Base-by-base conservation (phyloP, 2,329 filamentous ascomycete species). In the Aspergillus novoparasiticus region DNA sequence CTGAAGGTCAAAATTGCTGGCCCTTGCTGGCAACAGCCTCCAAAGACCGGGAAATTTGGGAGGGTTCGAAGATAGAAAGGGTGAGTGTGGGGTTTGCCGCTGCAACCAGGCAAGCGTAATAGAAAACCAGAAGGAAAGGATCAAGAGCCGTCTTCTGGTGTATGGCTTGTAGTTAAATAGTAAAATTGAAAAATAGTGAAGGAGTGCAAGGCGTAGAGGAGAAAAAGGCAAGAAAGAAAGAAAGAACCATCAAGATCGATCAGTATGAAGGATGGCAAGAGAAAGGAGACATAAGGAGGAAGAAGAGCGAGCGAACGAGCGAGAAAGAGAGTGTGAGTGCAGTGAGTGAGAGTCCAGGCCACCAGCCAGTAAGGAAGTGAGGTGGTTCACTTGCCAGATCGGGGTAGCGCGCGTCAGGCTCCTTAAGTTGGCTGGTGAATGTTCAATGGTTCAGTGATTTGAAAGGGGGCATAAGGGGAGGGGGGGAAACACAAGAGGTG, bases 81-180 rank as follows among this genome's bases (percentile, higher is more conserved):
- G 64, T 64, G 57, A 62, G 58, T 70, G 68, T 71, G 66, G 69
- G 60, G 62, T 67, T 69, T 66, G 65, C 67, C 65, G 71, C 74
- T 76, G 74, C 73, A 69, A 67, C 73, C 73, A 69, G 73, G 70
- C 72, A 74, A 66, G 66, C 65, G 71, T 68, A 63, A 61, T 51
- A 23, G 48, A 51, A 59, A 65, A 64, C 57, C 63, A 51, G 64
- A 62, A 26, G 41, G 28, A 46, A 51, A 51, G 48, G 48, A 51
- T 32, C 48, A 51, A 51, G 48, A 51, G 12, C 28, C 48, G 28
- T 51, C 26, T 21, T 32, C 41, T 26, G 45, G 41, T 26, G 36
- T 41, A 56, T 6, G 32, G 34, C n/a, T 8, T 41, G 21, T 43
- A 41, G 21, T 36, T 26, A 39, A 55, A 45, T 57, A 57, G 36